These are phyloP conservation scores for Phalaenopsis hybrid DNA, from an alignment of 116 monocot genomes.

Conservation along the genomic window DNA sequence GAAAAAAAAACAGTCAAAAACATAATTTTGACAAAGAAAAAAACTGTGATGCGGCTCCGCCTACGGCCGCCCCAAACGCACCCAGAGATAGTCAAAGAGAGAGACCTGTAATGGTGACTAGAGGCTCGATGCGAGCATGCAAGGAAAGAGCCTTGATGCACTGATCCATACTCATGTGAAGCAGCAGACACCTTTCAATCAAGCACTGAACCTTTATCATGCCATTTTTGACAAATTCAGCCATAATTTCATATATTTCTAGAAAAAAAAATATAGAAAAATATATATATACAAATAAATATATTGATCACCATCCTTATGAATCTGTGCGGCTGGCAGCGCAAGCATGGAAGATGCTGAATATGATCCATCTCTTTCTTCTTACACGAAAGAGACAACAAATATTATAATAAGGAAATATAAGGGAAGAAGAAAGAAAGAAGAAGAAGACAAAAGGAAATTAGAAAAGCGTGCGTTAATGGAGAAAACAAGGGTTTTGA, in stretches of 20 bases:
- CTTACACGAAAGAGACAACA: not conserved
- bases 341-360: not conserved
- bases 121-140: constrained; percentile 14
- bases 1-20: not conserved
- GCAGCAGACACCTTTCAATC: constrained; percentile 31
- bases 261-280: no score
- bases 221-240: not conserved
- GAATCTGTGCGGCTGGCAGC: not conserved
- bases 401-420: no score
- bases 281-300: not conserved
- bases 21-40: no score
- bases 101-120: constrained; percentile 14
- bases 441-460: not conserved
- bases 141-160: constrained; percentile 10
- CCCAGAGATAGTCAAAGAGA: not conserved
- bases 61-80: no score
- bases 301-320: not conserved
- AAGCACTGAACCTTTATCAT: constrained; percentile 22
- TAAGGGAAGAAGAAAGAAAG: not conserved
- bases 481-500: not conserved
- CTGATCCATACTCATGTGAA: constrained; percentile 19
- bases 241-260: no score
- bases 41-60: no score
- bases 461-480: not conserved
- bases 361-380: not conserved